phyloP scores from a whole-genome alignment of 805 yeast species.

The Clavispora fructus region DNA sequence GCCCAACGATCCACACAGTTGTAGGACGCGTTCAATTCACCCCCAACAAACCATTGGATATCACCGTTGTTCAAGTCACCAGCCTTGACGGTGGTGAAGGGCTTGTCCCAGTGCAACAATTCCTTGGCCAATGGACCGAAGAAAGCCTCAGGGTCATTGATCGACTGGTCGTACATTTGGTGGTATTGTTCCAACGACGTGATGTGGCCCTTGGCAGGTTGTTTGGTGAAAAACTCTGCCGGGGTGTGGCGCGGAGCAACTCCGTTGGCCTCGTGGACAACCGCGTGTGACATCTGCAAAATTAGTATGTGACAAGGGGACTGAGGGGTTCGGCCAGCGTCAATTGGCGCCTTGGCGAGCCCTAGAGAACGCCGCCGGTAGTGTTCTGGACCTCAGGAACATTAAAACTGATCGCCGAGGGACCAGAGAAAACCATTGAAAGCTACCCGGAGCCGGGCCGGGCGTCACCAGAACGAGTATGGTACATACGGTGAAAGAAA shows the following conservation, averaged over 20 bases:
- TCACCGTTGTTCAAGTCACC: slow-evolving; percentile 44
- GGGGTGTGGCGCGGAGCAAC: slow-evolving; percentile 49
- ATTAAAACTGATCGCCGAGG: too few species aligned
- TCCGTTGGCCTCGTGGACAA: slow-evolving; percentile 60
- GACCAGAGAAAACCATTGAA: too few species aligned
- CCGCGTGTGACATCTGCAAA: slow-evolving; percentile 32
- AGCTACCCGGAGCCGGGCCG: neutral
- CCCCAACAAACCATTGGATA: slow-evolving; percentile 73
- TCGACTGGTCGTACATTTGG: slow-evolving; percentile 48
- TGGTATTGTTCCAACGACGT: slow-evolving; percentile 63
- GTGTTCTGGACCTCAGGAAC: too few species aligned
- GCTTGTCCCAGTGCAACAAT: slow-evolving; percentile 47
- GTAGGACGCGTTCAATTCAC: slow-evolving; percentile 73
- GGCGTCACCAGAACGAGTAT: too few species aligned
- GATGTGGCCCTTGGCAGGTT: slow-evolving; percentile 58
- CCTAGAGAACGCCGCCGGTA: too few species aligned
- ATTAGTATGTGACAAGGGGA: slow-evolving; percentile 5
- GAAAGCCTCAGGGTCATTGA: slow-evolving; percentile 49
- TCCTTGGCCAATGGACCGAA: slow-evolving; percentile 51
- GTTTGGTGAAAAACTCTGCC: slow-evolving; percentile 48
- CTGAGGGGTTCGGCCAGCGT: neutral
- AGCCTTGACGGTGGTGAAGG: slow-evolving; percentile 43
- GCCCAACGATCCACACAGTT: slow-evolving; percentile 85
- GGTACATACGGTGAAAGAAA: neutral
- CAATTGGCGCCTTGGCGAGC: too few species aligned